Conservation (phyloP, 2,329 filamentous ascomycete genomes). For the Byssothecium circinans region DNA sequence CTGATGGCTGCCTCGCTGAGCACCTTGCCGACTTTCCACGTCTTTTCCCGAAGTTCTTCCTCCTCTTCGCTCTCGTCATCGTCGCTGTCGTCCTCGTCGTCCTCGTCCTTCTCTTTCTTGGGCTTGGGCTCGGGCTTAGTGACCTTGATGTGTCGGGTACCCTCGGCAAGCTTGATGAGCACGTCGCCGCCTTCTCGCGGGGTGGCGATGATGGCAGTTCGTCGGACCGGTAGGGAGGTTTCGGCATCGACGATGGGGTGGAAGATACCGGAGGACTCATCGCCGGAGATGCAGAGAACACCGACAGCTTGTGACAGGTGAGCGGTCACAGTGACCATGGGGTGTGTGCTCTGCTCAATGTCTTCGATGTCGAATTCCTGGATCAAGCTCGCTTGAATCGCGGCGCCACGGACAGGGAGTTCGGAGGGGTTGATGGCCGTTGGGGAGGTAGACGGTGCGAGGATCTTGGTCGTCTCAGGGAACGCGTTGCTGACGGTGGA, state of each 20-base stretch:
- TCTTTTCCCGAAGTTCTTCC: constrained; percentile 84
- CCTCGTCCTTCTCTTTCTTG: constrained; percentile 64
- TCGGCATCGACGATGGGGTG: constrained; percentile 79
- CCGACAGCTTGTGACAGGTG: constrained; percentile 89
- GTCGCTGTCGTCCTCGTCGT: constrained; percentile 64
- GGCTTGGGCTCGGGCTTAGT: constrained; percentile 81
- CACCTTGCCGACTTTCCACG: constrained; percentile 83
- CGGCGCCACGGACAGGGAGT: constrained; percentile 83
- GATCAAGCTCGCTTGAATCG: constrained; percentile 91
- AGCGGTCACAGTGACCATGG: constrained; percentile 89
- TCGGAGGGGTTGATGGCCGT: constrained; percentile 91
- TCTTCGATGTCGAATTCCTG: constrained; percentile 92
- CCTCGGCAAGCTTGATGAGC: constrained; percentile 85
- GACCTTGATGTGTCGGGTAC: constrained; percentile 86
- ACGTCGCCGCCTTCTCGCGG: constrained; percentile 85
- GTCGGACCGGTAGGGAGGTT: constrained; percentile 86
- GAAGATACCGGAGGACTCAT: constrained; percentile 69
- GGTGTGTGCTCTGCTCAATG: constrained; percentile 94
- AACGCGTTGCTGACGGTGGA: constrained; percentile 78
- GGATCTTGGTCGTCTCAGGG: constrained; percentile 73
- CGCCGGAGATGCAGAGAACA: constrained; percentile 67
- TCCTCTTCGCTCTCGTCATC: constrained; percentile 66
- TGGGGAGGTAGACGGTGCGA: constrained; percentile 78
- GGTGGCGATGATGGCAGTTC: constrained; percentile 75
- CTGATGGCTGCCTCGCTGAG: constrained; percentile 85